A percentile compares a stretch with the other conserved stretches of the same genome.
phyloP scores from a whole-genome alignment of 495 filamentous ascomycete species.

The Aspergillus sparsus region DNA sequence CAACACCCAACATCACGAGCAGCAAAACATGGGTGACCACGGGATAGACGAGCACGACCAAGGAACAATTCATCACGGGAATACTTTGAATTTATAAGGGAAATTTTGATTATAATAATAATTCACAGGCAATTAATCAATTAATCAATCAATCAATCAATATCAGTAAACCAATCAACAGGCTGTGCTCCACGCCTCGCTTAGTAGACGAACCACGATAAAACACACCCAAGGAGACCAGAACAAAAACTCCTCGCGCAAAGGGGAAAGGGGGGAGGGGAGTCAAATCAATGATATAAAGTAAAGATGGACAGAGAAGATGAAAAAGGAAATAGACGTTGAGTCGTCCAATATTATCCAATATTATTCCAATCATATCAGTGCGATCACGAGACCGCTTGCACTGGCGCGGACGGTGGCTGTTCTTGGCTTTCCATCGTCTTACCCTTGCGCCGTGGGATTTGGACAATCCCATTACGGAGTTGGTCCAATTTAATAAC shows the following conservation, averaged over 20 bases:
- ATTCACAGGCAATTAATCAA: conserved; percentile 12
- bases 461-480: conserved; percentile 37
- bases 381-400: conserved; percentile 39
- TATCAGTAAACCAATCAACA: conserved; percentile 10
- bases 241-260: conserved; percentile 4
- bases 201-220: conserved; percentile 14
- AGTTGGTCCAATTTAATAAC: conserved; percentile 47
- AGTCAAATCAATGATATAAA: conserved; percentile 11
- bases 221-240: conserved; percentile 21
- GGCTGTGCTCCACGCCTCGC: conserved; percentile 26
- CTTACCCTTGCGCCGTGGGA: conserved; percentile 32
- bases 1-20: conserved; percentile 1
- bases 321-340: conserved; percentile 1
- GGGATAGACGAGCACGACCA: not conserved
- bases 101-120: conserved; percentile 10
- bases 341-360: not conserved
- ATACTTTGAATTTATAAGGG: not conserved
- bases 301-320: conserved; percentile 13
- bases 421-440: conserved; percentile 34
- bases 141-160: conserved; percentile 7
- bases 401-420: conserved; percentile 28
- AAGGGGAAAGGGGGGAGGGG: not conserved
- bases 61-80: not conserved
- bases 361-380: not conserved
- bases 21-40: not conserved